phyloP scores from a whole-genome alignment of 345 rosid species.

The Mallotus nudiflorus region DNA sequence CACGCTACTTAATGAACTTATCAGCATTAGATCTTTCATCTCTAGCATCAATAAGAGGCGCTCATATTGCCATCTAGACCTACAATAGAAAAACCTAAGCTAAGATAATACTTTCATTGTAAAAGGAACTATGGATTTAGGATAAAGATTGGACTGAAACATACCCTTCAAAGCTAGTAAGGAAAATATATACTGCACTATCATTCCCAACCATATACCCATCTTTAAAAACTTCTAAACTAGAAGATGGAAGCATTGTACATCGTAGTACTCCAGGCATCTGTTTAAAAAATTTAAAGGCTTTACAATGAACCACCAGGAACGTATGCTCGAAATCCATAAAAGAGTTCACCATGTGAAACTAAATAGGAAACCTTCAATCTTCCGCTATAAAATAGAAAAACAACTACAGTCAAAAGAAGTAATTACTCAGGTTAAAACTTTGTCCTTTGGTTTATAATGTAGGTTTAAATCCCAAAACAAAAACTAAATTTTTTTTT shows the following conservation, averaged over 20 bases:
- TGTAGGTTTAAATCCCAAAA: too few relatives aligned
- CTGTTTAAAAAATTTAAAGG: slow-evolving; percentile 12
- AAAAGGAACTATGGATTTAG: background rate
- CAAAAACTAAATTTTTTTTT: too few relatives aligned
- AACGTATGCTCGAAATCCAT: slow-evolving; percentile 13
- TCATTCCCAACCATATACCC: background rate
- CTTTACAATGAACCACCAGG: slow-evolving; percentile 15
- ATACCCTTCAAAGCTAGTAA: slow-evolving; percentile 14
- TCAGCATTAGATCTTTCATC: slow-evolving; percentile 8
- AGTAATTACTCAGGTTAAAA: too few relatives aligned
- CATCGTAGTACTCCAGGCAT: slow-evolving; percentile 19
- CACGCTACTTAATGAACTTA: slow-evolving; percentile 13
- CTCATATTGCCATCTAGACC: slow-evolving; percentile 11
- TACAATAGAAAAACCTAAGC: slow-evolving; percentile 1
- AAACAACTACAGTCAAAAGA: background rate
- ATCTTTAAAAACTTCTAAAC: slow-evolving; percentile 9
- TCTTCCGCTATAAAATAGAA: slow-evolving; percentile 16
- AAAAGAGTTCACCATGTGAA: slow-evolving; percentile 10
- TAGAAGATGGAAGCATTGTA: slow-evolving; percentile 8
- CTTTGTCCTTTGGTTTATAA: too few relatives aligned
- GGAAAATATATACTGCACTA: slow-evolving; percentile 15
- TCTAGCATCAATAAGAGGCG: slow-evolving; percentile 5
- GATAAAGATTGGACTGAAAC: background rate
- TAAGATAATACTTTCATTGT: background rate
- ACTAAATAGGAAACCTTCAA: slow-evolving; percentile 3